phyloP scores from a whole-genome alignment of 179 eudicot genomes.

The Silene vulgaris region DNA sequence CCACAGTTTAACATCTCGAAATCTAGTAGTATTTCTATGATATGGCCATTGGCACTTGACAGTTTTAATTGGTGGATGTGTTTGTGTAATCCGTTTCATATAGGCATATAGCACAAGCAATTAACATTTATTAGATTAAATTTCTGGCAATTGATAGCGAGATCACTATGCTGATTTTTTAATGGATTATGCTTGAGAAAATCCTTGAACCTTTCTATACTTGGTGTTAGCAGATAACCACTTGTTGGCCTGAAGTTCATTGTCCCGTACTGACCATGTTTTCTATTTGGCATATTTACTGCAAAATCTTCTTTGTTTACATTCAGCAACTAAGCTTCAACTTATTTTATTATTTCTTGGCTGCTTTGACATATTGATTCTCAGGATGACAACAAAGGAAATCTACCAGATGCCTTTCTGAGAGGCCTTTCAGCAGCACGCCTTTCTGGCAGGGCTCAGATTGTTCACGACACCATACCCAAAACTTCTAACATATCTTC shows the following conservation, averaged over 20 bases:
- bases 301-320: neutral
- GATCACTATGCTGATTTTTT: neutral
- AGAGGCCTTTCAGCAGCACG: conserved; percentile 78
- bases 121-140: neutral
- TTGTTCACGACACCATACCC: conserved; percentile 42
- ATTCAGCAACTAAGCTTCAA: conserved; percentile 9
- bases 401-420: conserved; percentile 56
- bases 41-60: neutral
- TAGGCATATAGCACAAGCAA: neutral
- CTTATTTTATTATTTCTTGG: neutral
- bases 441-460: conserved; percentile 77
- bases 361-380: conserved; percentile 13
- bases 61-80: neutral
- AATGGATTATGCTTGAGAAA: neutral
- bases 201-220: neutral
- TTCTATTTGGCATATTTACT: neutral
- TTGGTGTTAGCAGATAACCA: neutral
- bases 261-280: neutral
- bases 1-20: neutral
- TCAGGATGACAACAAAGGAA: conserved; percentile 40
- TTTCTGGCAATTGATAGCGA: neutral
- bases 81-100: neutral
- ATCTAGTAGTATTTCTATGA: neutral
- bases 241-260: neutral
- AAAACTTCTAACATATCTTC: conserved; percentile 31